Evolutionary conservation across 2,329 filamentous ascomycete species (phyloP).

Genomic region (Drechslerella dactyloides): DNA sequence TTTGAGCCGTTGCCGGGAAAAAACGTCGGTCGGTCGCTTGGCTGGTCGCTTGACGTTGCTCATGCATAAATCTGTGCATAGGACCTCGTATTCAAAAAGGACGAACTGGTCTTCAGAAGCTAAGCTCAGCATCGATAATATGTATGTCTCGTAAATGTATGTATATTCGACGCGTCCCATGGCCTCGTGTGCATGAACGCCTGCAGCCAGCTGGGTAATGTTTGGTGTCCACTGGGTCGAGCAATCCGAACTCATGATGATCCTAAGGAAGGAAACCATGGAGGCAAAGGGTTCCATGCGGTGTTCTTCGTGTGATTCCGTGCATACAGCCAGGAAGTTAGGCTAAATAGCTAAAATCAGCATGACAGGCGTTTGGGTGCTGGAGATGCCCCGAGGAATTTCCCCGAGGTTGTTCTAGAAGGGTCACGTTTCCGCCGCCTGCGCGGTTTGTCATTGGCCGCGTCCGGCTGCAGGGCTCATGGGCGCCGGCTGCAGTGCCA

Average conservation of each 20-base stretch:
- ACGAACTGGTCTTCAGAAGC: too few species aligned
- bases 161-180: background rate
- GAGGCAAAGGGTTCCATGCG: slow-evolving; percentile 31
- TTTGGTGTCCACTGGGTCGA: background rate
- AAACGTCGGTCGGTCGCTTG: background rate
- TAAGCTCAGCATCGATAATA: too few species aligned
- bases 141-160: too few species aligned
- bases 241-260: slow-evolving; percentile 37
- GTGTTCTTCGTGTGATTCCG: slow-evolving; percentile 49
- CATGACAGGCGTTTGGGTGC: too few species aligned
- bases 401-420: slow-evolving; percentile 49
- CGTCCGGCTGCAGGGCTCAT: background rate
- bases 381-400: slow-evolving; percentile 27
- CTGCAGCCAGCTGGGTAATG: too few species aligned
- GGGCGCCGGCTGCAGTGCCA: background rate
- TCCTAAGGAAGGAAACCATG: slow-evolving; percentile 21
- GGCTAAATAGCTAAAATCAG: slow-evolving; percentile 42
- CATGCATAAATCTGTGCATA: background rate
- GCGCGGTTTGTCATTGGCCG: slow-evolving; percentile 20
- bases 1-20: background rate
- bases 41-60: slow-evolving; percentile 24
- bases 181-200: background rate
- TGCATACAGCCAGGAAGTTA: slow-evolving; percentile 25
- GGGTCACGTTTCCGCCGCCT: slow-evolving; percentile 35
- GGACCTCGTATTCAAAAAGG: slow-evolving; percentile 5